Evolutionary conservation across 768 basidiomycete species (phyloP).

Genomic region (Termitomyces sp.): DNA sequence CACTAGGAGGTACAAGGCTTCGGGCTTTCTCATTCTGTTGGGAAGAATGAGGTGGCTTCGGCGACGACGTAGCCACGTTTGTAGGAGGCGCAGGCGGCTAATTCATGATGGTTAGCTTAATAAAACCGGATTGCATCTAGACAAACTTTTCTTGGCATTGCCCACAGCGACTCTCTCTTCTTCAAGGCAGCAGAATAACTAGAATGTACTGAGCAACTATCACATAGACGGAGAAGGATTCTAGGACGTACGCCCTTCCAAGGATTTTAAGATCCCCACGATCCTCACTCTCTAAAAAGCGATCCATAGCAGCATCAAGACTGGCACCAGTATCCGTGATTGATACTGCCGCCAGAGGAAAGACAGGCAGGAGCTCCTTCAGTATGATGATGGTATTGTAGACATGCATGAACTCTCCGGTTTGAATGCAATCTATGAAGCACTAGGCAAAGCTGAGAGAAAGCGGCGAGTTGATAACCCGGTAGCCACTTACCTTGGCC

Average conservation of each 20-base stretch:
- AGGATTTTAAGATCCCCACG: constrained; percentile 82
- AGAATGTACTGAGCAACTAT: neutral
- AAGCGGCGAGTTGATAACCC: neutral
- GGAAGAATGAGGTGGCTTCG: constrained; percentile 22
- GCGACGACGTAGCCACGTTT: constrained; percentile 17
- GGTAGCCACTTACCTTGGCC: constrained; percentile 41
- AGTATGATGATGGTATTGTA: constrained; percentile 95
- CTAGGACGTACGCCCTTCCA: constrained; percentile 57
- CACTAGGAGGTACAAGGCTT: constrained; percentile 30
- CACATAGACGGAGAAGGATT: neutral
- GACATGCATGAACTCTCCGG: constrained; percentile 94
- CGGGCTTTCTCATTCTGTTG: constrained; percentile 26
- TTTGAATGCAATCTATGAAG: constrained; percentile 75
- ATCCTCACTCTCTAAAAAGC: constrained; percentile 68
- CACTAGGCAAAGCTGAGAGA: constrained; percentile 38
- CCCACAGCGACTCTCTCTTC: constrained; percentile 62
- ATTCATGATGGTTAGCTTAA: neutral
- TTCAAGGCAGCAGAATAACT: constrained; percentile 75
- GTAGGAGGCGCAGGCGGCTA: constrained; percentile 3
- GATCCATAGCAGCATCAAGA: constrained; percentile 58
- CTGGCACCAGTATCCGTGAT: constrained; percentile 41
- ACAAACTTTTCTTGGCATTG: constrained; percentile 28
- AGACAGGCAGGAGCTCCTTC: constrained; percentile 86
- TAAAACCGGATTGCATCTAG: neutral
- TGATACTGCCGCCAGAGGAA: constrained; percentile 63